Evolutionary conservation across 306 rosid species (phyloP).

Genomic region (Pterocarpus santalinus): DNA sequence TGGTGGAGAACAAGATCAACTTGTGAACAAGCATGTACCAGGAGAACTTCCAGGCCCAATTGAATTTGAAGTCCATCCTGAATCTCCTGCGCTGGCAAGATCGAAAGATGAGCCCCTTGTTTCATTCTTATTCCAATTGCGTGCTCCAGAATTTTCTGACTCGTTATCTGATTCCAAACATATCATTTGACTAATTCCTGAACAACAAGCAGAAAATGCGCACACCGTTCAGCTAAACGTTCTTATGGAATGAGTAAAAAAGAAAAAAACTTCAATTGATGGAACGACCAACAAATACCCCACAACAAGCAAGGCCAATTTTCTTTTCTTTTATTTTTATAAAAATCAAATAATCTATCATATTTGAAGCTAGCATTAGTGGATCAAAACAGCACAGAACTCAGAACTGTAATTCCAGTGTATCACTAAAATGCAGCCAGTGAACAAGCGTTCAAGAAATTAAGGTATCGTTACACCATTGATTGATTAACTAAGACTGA

Average conservation of each 20-base stretch:
- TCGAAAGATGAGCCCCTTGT: constrained; percentile 36
- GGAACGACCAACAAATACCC: constrained; percentile 6
- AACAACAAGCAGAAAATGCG: constrained; percentile 29
- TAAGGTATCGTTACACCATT: not conserved
- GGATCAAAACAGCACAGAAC: not conserved
- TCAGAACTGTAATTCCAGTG: constrained; percentile 12
- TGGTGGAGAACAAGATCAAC: constrained; percentile 27
- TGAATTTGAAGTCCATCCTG: constrained; percentile 52
- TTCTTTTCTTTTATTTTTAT: not conserved
- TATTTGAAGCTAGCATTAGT: constrained; percentile 3
- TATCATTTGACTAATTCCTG: constrained; percentile 75
- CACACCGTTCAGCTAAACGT: constrained; percentile 5
- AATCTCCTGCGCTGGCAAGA: constrained; percentile 41
- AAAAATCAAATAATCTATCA: not conserved
- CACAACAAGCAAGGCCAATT: constrained; percentile 15
- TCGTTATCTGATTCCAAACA: constrained; percentile 92
- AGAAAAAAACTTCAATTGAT: not conserved
- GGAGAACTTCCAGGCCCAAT: constrained; percentile 49
- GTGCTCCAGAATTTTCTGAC: constrained; percentile 56
- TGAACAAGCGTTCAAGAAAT: not conserved
- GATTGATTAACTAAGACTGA: constrained; percentile 22
- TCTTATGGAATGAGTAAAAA: constrained; percentile 9
- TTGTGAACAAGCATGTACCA: constrained; percentile 55
- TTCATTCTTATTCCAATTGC: constrained; percentile 49
- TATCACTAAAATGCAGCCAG: not conserved